A percentile compares a stretch with the other conserved stretches of the same genome.
Evolutionary conservation across 2,329 filamentous ascomycete genomes (phyloP).

Genomic region (Aspergillus quadrilineatus): DNA sequence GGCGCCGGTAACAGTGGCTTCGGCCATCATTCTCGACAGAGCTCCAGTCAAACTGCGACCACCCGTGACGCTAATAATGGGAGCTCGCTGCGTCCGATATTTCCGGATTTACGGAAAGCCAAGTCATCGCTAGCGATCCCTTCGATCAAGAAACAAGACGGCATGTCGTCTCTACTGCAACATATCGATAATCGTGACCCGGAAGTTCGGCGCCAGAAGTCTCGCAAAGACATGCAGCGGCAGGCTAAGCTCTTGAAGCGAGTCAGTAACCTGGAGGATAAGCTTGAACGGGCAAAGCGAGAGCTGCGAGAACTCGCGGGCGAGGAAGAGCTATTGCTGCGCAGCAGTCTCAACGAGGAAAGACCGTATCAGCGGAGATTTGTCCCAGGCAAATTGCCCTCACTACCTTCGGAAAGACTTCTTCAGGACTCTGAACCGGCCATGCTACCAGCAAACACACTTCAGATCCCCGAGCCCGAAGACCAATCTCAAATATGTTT

Average conservation of each 20-base stretch:
- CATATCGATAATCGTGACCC: slow-evolving; percentile 23
- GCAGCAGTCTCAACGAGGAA: slow-evolving; percentile 23
- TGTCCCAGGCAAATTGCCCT: slow-evolving; percentile 44
- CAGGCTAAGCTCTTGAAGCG: slow-evolving; percentile 59
- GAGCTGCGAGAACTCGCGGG: slow-evolving; percentile 53
- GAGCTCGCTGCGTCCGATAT: slow-evolving; percentile 32
- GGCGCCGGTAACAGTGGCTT: slow-evolving; percentile 6
- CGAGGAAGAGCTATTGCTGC: slow-evolving; percentile 30
- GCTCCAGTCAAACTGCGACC: slow-evolving; percentile 15
- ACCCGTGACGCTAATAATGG: slow-evolving; percentile 16
- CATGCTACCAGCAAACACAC: slow-evolving; percentile 14
- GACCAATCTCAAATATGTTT: background rate
- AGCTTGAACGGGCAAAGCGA: slow-evolving; percentile 55
- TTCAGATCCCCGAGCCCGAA: background rate
- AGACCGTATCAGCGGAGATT: slow-evolving; percentile 38
- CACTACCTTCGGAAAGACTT: slow-evolving; percentile 48
- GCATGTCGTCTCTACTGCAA: slow-evolving; percentile 30
- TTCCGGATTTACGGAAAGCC: slow-evolving; percentile 38
- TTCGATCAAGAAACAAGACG: slow-evolving; percentile 29
- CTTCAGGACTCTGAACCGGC: slow-evolving; percentile 28
- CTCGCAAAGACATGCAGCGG: slow-evolving; percentile 57
- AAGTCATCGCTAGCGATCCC: slow-evolving; percentile 32
- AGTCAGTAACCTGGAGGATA: slow-evolving; percentile 60
- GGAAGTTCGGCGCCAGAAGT: slow-evolving; percentile 49
- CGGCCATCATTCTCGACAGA: slow-evolving; percentile 18